A percentile compares a stretch with the other conserved stretches of the same genome.
These are phyloP conservation scores for Cairneyella variabilis DNA, from an alignment of 495 filamentous ascomycete species.

Conservation along the genomic window DNA sequence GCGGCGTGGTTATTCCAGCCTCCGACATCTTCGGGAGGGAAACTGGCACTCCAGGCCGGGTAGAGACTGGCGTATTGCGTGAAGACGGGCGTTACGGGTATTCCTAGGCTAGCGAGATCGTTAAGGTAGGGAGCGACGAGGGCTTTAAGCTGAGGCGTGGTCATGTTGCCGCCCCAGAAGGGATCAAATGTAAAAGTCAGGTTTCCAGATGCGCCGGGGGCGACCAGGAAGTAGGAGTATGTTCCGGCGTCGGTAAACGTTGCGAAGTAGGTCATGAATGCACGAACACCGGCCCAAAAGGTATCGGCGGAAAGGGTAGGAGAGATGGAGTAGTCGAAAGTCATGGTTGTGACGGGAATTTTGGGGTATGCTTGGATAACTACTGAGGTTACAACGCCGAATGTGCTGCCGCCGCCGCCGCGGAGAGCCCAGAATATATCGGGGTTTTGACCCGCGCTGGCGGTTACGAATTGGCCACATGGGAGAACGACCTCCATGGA, in stretches of 20 bases:
- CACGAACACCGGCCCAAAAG: constrained; percentile 11
- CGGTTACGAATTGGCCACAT: constrained; percentile 45
- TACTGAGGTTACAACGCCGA: constrained; percentile 15
- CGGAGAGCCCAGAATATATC: constrained; percentile 66
- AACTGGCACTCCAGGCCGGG: constrained; percentile 42
- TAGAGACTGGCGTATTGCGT: constrained; percentile 42
- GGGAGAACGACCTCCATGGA: constrained; percentile 57
- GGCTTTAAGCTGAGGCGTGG: constrained; percentile 29
- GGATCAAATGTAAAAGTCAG: constrained; percentile 40
- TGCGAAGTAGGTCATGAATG: constrained; percentile 8
- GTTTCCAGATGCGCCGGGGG: constrained; percentile 28
- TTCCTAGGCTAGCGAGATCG: constrained; percentile 29
- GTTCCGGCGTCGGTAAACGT: constrained; percentile 41
- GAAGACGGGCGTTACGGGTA: constrained; percentile 24
- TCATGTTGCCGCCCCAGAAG: constrained; percentile 33
- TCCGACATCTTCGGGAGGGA: constrained; percentile 35
- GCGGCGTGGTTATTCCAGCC: constrained; percentile 47
- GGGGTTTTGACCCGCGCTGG: constrained; percentile 46
- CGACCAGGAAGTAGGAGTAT: constrained; percentile 45
- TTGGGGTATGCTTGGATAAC: constrained; percentile 15
- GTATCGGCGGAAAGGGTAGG: constrained; percentile 7
- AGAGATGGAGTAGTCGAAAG: constrained; percentile 6
- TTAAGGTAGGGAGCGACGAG: constrained; percentile 33
- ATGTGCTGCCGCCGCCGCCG: constrained; percentile 47
- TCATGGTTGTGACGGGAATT: constrained; percentile 23